phyloP scores from a whole-genome alignment of 2,329 filamentous ascomycete species.

The Xylaria sp. region DNA sequence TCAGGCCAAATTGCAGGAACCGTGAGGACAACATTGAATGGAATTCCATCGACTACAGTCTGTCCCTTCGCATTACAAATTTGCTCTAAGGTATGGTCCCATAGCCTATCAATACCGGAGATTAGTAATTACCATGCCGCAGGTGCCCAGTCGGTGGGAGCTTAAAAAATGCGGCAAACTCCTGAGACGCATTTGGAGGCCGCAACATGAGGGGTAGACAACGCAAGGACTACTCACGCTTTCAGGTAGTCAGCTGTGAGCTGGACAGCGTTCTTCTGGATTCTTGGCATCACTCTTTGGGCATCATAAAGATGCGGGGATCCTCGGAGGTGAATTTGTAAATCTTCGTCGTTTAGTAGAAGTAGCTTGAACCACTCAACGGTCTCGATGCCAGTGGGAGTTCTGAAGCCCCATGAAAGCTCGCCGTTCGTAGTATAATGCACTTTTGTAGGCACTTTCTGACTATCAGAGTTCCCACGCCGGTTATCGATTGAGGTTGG shows the following conservation, averaged over 20 bases:
- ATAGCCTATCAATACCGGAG: constrained; percentile 8
- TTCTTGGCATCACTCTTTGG: accelerated
- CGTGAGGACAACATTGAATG: constrained; percentile 34
- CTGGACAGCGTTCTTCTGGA: constrained; percentile 39
- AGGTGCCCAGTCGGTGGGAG: too few relatives aligned
- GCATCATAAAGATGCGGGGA: constrained; percentile 42
- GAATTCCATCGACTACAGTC: constrained; percentile 19
- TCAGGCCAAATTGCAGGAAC: constrained; percentile 39
- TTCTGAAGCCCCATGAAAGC: constrained; percentile 50
- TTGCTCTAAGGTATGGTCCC: constrained; percentile 30
- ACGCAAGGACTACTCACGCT: not conserved
- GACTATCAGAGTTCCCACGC: constrained; percentile 11
- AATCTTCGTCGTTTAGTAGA: constrained; percentile 50
- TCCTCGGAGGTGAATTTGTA: constrained; percentile 37
- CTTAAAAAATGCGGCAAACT: not conserved
- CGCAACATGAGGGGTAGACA: too few relatives aligned
- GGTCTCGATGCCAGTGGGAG: constrained; percentile 40
- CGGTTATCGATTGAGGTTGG: constrained; percentile 13
- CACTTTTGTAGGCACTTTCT: constrained; percentile 28
- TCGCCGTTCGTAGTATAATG: not conserved
- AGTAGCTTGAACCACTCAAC: constrained; percentile 58
- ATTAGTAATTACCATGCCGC: not conserved
- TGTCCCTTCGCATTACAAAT: constrained; percentile 20
- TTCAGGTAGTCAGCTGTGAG: constrained; percentile 33
- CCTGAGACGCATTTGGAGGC: too few relatives aligned